Conservation (phyloP, 225 moss, liverwort and hornwort genomes). For the Bryoerythrophyllum caledonicum region DNA sequence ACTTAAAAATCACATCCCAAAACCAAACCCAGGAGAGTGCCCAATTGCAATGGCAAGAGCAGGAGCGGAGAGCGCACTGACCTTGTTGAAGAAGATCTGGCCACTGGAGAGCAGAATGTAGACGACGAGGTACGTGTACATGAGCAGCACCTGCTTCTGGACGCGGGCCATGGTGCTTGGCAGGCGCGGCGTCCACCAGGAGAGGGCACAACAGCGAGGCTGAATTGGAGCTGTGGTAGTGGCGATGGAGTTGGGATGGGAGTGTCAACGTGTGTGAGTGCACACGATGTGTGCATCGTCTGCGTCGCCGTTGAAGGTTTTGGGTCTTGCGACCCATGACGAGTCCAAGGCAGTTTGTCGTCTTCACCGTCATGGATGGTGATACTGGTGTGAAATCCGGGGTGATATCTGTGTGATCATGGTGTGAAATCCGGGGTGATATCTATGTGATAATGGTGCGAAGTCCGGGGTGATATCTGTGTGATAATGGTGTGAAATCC, state of each 20-base stretch:
- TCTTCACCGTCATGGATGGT: too few species aligned
- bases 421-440: too few species aligned
- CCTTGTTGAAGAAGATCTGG: conserved; percentile 67
- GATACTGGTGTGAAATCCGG: not conserved
- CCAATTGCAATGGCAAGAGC: not conserved
- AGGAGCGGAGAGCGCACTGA: not conserved
- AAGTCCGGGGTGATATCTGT: too few species aligned
- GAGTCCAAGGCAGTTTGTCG: too few species aligned
- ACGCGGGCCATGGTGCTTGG: conserved; percentile 23
- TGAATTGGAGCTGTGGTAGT: not conserved
- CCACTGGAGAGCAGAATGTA: conserved; percentile 62
- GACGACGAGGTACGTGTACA: conserved; percentile 48
- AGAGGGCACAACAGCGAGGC: not conserved
- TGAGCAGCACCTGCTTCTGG: conserved; percentile 37
- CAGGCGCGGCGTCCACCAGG: not conserved
- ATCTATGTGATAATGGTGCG: too few species aligned
- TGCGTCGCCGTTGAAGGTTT: not conserved
- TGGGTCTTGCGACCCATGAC: too few species aligned
- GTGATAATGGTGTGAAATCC: too few species aligned
- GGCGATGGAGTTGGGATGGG: not conserved
- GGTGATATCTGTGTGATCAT: too few species aligned
- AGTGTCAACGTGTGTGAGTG: not conserved
- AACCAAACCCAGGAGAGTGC: not conserved
- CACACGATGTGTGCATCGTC: not conserved
- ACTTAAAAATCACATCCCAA: not conserved